Percentiles rank a stretch among this genome's conserved stretches.
These are phyloP conservation scores for Penicillium oxalicum DNA, from an alignment of 2,329 filamentous ascomycete species.

Conservation along the genomic window DNA sequence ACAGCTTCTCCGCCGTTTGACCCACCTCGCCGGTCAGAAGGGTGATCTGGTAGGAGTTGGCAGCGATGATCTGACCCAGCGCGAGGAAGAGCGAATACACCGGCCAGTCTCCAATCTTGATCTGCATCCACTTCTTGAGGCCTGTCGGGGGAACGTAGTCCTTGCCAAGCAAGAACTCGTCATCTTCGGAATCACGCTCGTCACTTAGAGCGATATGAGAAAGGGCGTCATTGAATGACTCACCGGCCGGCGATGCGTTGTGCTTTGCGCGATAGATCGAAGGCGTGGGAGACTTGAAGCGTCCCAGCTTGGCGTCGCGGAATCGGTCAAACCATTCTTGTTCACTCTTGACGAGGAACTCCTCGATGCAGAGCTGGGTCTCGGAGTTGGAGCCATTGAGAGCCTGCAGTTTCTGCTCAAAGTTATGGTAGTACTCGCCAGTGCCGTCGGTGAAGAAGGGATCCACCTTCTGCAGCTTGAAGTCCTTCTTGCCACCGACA, in stretches of 20 bases:
- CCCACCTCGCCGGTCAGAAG: conserved; percentile 62
- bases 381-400: conserved; percentile 55
- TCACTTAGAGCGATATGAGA: conserved; percentile 31
- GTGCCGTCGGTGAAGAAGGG: conserved; percentile 62
- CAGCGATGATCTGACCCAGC: conserved; percentile 57
- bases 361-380: conserved; percentile 57
- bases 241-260: conserved; percentile 33
- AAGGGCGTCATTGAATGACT: conserved; percentile 34
- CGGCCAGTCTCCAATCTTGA: conserved; percentile 57
- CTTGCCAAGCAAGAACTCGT: conserved; percentile 53
- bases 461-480: conserved; percentile 59
- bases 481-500: conserved; percentile 56
- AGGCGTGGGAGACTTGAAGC: conserved; percentile 38
- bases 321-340: conserved; percentile 60
- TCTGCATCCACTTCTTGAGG: conserved; percentile 50
- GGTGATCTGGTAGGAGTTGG: conserved; percentile 63
- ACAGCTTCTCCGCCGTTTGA: conserved; percentile 54
- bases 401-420: conserved; percentile 51
- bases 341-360: conserved; percentile 60
- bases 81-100: conserved; percentile 59
- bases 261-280: conserved; percentile 30
- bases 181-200: conserved; percentile 34
- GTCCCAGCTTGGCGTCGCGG: conserved; percentile 53
- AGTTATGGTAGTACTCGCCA: conserved; percentile 55
- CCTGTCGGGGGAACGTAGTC: conserved; percentile 54